Percentiles rank a stretch among this genome's conserved stretches.
phyloP scores from a whole-genome alignment of 75 land plant genomes.

The Larix kaempferi region DNA sequence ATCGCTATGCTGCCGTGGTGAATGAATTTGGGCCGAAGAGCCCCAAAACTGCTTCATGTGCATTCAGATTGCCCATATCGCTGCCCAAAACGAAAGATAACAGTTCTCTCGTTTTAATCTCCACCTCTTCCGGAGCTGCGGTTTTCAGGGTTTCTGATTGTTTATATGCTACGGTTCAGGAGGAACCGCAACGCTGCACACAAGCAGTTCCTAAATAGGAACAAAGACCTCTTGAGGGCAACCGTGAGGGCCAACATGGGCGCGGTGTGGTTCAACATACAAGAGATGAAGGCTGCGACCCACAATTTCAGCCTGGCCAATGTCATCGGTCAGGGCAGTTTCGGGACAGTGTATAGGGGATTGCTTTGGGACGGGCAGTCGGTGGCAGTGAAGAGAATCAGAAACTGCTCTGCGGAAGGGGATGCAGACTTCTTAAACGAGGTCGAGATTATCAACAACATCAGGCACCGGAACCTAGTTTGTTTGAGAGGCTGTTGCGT shows the following conservation, averaged over 20 bases:
- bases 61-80: too few species aligned
- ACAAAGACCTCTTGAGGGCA: too few species aligned
- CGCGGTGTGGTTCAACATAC: conserved; percentile 13
- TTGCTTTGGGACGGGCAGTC: conserved; percentile 7
- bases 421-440: conserved; percentile 38
- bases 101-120: too few species aligned
- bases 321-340: neutral
- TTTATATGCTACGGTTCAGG: too few species aligned
- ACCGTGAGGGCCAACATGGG: neutral
- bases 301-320: conserved; percentile 11
- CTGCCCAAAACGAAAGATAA: too few species aligned
- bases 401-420: conserved; percentile 27
- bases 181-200: too few species aligned
- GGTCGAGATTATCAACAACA: conserved; percentile 39
- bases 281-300: conserved; percentile 33
- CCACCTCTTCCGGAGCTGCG: too few species aligned
- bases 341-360: conserved; percentile 11
- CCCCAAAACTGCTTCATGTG: conserved; percentile 9
- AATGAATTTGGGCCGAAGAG: conserved; percentile 44
- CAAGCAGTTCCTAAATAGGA: too few species aligned
- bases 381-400: conserved; percentile 28
- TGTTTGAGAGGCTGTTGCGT: conserved; percentile 32
- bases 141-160: too few species aligned
- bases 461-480: conserved; percentile 28
- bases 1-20: conserved; percentile 51